Base-by-base conservation (phyloP, 352 stramenopile genomes). In the Phytopythium boreale region DNA sequence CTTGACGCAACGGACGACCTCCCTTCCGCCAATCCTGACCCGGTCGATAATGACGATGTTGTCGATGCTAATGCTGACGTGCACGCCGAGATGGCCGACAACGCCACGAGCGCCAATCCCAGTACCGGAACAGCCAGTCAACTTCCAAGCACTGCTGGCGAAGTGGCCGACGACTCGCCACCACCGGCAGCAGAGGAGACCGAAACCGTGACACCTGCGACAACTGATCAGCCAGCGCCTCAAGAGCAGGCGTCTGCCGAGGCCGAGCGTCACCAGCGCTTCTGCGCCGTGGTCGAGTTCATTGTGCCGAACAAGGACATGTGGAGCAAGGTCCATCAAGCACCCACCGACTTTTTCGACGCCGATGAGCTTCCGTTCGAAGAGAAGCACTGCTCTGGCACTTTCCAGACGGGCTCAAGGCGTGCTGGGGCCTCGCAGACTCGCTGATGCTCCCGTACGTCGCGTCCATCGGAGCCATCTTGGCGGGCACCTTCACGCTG, bases 301-400 rank as follows among this genome's bases (percentile, higher is more conserved):
- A 11, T 52, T 37, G 26, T 51, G 36, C 57, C 56, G 11, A 47
- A 50, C 27, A 55, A 36, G 36, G 41, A 53, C 10, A 53, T 37
- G 51, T 31, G 51, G 27, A 46, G 26, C 26, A 53, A 36, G 41
- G 44, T 56, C 10, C 24, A 56, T 53, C 43, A 46, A 9, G 26
- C 26, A 34, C 57, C 57, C 0, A 47, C 44, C 0, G 44, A 29
- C 22, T 41, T 63, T 11, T 63, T 63, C 11, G 26, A 36, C 17
- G 43, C 57, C 22, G 44, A 56, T 5, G 57, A 63, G 44, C 57
- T 63, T 7, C 57, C 43, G 8, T 63, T 63, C 14, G 14, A 56
- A 27, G 24, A 63, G 19, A 63, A 63, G 19, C 19, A 12, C 41
- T 49, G 17, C 41, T 49, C 3, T 49, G 41, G 41, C 8, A 49